Conservation (phyloP, 2,329 filamentous ascomycete species). For the Pseudocercospora crystallina region DNA sequence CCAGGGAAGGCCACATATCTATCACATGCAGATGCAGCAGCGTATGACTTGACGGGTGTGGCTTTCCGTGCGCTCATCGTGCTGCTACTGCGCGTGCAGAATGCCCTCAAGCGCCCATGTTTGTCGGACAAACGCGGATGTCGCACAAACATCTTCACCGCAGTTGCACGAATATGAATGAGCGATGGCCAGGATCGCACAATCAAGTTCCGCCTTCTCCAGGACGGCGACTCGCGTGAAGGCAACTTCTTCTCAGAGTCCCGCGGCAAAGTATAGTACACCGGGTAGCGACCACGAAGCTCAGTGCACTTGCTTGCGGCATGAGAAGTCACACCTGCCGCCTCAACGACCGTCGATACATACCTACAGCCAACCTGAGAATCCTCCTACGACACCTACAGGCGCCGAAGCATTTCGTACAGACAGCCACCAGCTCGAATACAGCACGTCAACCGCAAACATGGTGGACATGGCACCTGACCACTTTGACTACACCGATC, state of each 20-base stretch:
- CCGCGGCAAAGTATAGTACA: too few species aligned
- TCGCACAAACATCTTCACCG: background rate
- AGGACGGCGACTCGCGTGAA: too few species aligned
- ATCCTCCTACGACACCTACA: background rate
- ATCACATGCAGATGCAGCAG: background rate
- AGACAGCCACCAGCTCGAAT: background rate
- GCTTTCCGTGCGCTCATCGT: background rate
- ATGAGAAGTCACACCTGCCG: background rate
- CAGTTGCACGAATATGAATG: background rate
- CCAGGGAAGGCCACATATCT: background rate
- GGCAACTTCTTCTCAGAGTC: too few species aligned
- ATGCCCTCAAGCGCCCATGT: background rate
- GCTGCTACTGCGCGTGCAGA: too few species aligned
- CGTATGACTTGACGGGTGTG: background rate
- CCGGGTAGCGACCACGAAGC: background rate
- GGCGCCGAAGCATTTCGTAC: background rate
- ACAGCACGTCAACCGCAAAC: background rate
- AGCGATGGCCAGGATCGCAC: too few species aligned
- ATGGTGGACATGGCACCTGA: conserved; percentile 9
- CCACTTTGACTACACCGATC: conserved; percentile 3
- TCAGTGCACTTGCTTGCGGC: background rate
- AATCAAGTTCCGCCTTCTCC: too few species aligned
- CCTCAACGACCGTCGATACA: background rate
- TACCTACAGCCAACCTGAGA: background rate
- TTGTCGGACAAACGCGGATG: background rate